Conservation (phyloP, 148 eudicot species). For the Polygonum maritimum region DNA sequence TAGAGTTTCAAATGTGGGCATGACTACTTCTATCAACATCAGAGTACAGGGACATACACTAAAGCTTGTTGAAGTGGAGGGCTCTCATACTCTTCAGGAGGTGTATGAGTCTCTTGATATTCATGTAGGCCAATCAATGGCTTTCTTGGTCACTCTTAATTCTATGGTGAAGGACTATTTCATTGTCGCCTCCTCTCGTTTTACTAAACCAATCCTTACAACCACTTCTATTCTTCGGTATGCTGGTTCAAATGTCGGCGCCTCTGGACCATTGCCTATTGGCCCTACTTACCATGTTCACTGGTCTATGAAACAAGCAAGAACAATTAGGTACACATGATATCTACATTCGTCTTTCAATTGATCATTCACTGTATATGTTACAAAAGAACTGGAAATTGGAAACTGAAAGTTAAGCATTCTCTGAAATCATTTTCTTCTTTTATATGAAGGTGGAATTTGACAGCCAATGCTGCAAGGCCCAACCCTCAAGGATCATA, state of each 20-base stretch:
- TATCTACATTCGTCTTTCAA: background rate
- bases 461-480: slow-evolving; percentile 81
- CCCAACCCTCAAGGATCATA: slow-evolving; percentile 82
- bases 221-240: slow-evolving; percentile 47
- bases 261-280: slow-evolving; percentile 39
- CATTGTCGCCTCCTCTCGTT: slow-evolving; percentile 69
- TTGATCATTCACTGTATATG: background rate
- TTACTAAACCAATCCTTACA: slow-evolving; percentile 36
- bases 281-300: slow-evolving; percentile 63
- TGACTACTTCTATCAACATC: slow-evolving; percentile 50
- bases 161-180: slow-evolving; percentile 40
- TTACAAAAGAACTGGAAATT: too few species aligned
- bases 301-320: slow-evolving; percentile 89
- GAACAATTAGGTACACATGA: slow-evolving; percentile 53
- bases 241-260: slow-evolving; percentile 27
- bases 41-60: slow-evolving; percentile 60
- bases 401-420: background rate
- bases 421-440: background rate
- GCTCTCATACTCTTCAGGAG: slow-evolving; percentile 61
- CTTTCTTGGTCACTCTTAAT: slow-evolving; percentile 49
- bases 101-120: slow-evolving; percentile 63
- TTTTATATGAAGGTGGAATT: slow-evolving; percentile 37
- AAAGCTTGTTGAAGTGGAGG: slow-evolving; percentile 64
- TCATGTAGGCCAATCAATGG: slow-evolving; percentile 66
- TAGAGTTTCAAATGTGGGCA: slow-evolving; percentile 62